phyloP scores from a whole-genome alignment of 176 grass and related monocot genomes.

The Stipa capillata region DNA sequence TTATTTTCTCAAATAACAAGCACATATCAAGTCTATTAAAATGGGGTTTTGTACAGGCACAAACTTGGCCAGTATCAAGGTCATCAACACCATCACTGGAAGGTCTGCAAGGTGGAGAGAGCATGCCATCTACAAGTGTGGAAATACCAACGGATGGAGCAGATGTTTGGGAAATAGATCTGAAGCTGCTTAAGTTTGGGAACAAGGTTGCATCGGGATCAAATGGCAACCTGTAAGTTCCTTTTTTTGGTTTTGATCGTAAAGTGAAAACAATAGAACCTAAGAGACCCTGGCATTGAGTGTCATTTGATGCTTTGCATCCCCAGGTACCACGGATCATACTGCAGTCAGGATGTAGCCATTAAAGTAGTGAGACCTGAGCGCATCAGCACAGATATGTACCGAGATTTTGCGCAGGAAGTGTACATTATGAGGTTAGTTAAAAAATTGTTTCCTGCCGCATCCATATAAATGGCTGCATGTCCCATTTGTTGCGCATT shows the following conservation, averaged over 20 bases:
- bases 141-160: constrained; percentile 69
- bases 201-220: constrained; percentile 67
- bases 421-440: constrained; percentile 90
- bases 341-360: constrained; percentile 88
- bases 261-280: not conserved
- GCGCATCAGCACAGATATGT: constrained; percentile 57
- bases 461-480: not conserved
- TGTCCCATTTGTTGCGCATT: not conserved
- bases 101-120: constrained; percentile 18
- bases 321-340: constrained; percentile 69
- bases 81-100: constrained; percentile 25
- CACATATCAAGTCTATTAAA: not conserved
- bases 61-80: constrained; percentile 32
- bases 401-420: constrained; percentile 85
- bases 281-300: not conserved
- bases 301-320: constrained; percentile 5
- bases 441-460: not conserved
- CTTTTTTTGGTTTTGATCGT: not conserved
- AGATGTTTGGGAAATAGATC: constrained; percentile 86
- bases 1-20: not conserved
- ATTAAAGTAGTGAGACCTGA: constrained; percentile 87
- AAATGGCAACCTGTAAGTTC: constrained; percentile 82
- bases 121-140: constrained; percentile 38
- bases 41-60: constrained; percentile 22
- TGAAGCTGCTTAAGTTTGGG: constrained; percentile 66